These are phyloP conservation scores for Xylariaceae sp. DNA, from an alignment of 2,329 filamentous ascomycete genomes.

Conservation along the genomic window DNA sequence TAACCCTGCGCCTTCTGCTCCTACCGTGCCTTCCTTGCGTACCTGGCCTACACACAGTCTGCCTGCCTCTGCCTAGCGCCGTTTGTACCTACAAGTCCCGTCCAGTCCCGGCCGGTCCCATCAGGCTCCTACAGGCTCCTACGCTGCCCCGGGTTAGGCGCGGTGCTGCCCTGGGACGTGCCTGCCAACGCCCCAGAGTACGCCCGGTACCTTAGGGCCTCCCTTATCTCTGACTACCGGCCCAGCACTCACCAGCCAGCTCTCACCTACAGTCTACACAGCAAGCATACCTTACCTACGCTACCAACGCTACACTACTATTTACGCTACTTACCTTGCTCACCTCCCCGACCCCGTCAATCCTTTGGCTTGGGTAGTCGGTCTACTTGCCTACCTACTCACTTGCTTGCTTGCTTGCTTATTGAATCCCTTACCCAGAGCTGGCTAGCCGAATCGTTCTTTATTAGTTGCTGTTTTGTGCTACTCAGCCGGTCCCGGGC, in stretches of 20 bases:
- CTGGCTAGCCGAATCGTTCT: conserved; percentile 11
- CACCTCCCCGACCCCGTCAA: conserved; percentile 6
- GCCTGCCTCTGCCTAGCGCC: too few species aligned
- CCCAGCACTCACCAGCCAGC: background rate
- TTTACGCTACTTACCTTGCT: background rate
- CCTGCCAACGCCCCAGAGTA: background rate
- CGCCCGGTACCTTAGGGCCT: background rate
- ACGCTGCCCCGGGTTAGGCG: background rate
- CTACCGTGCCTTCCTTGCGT: background rate
- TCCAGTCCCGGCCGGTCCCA: background rate
- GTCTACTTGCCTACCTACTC: conserved; percentile 1
- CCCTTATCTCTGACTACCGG: background rate
- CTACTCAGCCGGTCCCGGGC: conserved; percentile 26
- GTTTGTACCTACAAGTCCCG: background rate
- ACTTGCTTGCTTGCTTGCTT: background rate
- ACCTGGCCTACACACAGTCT: background rate
- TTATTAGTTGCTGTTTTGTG: conserved; percentile 29
- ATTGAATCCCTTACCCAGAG: conserved; percentile 2
- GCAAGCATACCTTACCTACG: background rate
- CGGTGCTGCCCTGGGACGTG: background rate
- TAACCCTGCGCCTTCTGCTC: conserved; percentile 22
- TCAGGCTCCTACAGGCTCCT: too few species aligned
- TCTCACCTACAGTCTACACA: background rate
- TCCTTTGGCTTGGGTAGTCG: background rate
- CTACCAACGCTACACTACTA: background rate